These are phyloP conservation scores for Nannizzia gypsea DNA, from an alignment of 2,329 filamentous ascomycete species.

Conservation along the genomic window DNA sequence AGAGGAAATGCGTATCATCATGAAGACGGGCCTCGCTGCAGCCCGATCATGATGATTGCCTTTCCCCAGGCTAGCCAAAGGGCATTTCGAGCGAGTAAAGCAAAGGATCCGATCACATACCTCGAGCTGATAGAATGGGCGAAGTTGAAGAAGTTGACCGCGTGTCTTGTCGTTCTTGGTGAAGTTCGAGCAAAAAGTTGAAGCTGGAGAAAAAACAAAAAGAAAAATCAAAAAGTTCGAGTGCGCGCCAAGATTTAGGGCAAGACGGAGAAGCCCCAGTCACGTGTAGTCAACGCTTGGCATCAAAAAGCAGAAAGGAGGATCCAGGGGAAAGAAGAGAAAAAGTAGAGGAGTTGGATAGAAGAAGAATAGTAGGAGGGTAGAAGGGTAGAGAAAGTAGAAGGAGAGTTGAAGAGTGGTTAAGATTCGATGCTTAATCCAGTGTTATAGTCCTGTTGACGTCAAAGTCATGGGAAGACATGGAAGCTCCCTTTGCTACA, in stretches of 20 bases:
- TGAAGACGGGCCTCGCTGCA: constrained; percentile 1
- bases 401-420: too few relatives aligned
- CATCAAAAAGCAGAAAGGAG: too few relatives aligned
- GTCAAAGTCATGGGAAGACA: background rate
- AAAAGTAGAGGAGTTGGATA: background rate
- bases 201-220: constrained; percentile 8
- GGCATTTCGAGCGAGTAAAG: constrained; percentile 9
- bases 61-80: constrained; percentile 31
- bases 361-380: background rate
- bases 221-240: constrained; percentile 6
- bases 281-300: background rate
- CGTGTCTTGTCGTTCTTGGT: constrained; percentile 17
- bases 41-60: constrained; percentile 27
- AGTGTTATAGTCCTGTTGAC: background rate
- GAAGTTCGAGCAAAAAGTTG: constrained; percentile 10
- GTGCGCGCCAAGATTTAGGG: constrained; percentile 16
- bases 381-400: background rate
- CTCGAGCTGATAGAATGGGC: constrained; percentile 25
- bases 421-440: too few relatives aligned
- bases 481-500: too few relatives aligned
- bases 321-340: too few relatives aligned
- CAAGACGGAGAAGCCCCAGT: constrained; percentile 14
- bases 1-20: constrained; percentile 35
- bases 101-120: constrained; percentile 26
- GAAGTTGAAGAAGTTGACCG: background rate